Base-by-base conservation (phyloP, 2,329 filamentous ascomycete genomes). In the Talaromyces sp. region DNA sequence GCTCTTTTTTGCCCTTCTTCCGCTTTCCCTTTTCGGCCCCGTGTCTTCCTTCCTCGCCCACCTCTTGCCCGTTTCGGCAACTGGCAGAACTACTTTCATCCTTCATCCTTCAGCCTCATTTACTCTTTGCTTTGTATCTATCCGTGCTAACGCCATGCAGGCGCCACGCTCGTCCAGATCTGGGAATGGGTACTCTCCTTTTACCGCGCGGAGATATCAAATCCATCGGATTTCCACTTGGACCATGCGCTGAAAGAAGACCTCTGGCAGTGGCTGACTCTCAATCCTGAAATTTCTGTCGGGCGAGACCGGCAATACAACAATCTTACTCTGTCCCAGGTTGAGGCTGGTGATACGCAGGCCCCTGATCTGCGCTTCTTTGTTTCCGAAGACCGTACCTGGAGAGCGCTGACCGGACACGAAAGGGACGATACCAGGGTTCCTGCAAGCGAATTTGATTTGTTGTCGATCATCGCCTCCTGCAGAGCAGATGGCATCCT, bases 401-500 rank as follows among this genome's bases (percentile, higher is more conserved):
- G 86, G 85, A 77, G 82, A 61, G 83, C 85, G 8, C 74, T 88
- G 57, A 79, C 86, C 12, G 86, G 85, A 1, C 86, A 88, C 71
- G 79, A 79, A 23, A 79, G 82, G 28, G 85, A 89, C 66, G 73
- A 78, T 16, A 79, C 77, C 55, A 83, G 81, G 63, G 75, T 88
- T 4, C 78, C 83, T 1, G 72, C 75, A 0, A 76, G 82, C 59
- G 84, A 88, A 65, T 88, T 87, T 65, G 75, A 76, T 12, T 73
- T 85, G 18, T 73, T 89, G 1, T 84, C 82, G 9, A 80, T 87
- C 57, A 87, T 89, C 64, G 85, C 84, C 6, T 79, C 81, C 9
- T 76, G 76, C 60, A 83, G 85, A 51, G 73, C 77, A 18, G 71
- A 76, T 16, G 86, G 86, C 5, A 83, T 89, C 52, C 70, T 83